phyloP scores from a whole-genome alignment of 2,329 filamentous ascomycete genomes.

The Harringtonia lauricola region DNA sequence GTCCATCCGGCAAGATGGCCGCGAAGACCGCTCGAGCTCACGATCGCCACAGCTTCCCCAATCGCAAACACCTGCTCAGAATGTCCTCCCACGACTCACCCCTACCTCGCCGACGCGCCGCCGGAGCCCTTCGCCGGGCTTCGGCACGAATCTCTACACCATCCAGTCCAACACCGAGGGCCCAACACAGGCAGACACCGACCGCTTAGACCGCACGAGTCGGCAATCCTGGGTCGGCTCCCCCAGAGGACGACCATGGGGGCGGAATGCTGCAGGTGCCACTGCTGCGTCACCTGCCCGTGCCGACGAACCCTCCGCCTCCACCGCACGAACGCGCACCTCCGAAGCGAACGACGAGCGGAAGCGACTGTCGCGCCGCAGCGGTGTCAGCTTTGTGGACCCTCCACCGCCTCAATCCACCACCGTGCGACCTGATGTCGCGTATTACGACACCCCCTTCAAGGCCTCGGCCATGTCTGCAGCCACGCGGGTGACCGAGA shows the following conservation, averaged over 20 bases:
- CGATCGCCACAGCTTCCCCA: background rate
- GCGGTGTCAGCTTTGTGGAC: constrained; percentile 13
- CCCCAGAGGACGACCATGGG: background rate
- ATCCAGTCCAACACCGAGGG: constrained; percentile 18
- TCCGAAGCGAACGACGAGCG: background rate
- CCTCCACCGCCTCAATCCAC: constrained; percentile 8
- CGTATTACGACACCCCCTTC: constrained; percentile 12
- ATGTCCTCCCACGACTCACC: background rate
- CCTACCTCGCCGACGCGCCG: background rate
- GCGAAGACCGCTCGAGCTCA: too few species aligned
- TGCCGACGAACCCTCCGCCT: constrained; percentile 1
- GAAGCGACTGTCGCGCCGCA: constrained; percentile 5
- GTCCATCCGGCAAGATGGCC: background rate
- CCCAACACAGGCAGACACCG: background rate
- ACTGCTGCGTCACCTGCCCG: background rate
- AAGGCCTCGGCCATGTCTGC: constrained; percentile 3
- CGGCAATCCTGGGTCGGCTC: background rate
- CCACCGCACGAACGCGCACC: background rate
- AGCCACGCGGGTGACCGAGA: constrained; percentile 14
- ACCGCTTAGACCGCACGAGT: background rate
- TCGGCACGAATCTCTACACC: constrained; percentile 18
- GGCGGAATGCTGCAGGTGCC: too few species aligned
- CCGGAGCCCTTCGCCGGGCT: constrained; percentile 7
- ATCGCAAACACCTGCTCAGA: background rate
- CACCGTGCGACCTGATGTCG: background rate